Conservation (phyloP, 768 basidiomycete genomes). For the Russula lepida region DNA sequence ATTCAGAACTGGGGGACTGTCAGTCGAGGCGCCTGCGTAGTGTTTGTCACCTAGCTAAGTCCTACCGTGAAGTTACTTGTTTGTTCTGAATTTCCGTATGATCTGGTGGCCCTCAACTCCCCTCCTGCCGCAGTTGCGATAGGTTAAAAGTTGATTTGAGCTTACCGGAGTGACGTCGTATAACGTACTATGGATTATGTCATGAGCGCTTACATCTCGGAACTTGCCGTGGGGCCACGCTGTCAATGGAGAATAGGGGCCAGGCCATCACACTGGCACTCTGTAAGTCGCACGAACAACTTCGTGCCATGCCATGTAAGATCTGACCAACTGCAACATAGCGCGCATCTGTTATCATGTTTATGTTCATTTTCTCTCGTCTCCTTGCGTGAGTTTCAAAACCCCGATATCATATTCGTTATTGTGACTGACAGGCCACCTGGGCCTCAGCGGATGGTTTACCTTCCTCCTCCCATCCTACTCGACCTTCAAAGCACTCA, state of each 20-base stretch:
- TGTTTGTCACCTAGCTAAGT: background rate
- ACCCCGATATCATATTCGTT: background rate
- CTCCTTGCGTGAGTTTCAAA: slow-evolving; percentile 36
- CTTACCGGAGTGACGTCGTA: background rate
- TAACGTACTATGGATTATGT: background rate
- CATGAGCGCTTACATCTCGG: background rate
- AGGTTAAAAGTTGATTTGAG: background rate
- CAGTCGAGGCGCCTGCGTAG: background rate
- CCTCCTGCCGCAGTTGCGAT: background rate
- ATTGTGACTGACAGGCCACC: slow-evolving; percentile 2
- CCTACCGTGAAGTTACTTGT: background rate
- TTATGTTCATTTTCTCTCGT: slow-evolving; percentile 43
- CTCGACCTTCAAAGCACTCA: slow-evolving; percentile 58
- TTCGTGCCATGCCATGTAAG: background rate
- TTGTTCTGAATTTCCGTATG: background rate
- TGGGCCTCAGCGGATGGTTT: slow-evolving; percentile 52
- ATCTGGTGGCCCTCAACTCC: background rate
- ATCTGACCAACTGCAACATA: background rate
- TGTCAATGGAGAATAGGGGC: background rate
- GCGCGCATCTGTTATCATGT: slow-evolving; percentile 28
- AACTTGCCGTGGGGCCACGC: background rate
- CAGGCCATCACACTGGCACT: background rate
- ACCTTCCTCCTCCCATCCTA: slow-evolving; percentile 58
- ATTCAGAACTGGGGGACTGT: background rate
- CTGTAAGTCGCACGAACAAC: background rate